Evolutionary conservation across 2,329 filamentous ascomycete genomes (phyloP).

Genomic region (Colletotrichum horii): DNA sequence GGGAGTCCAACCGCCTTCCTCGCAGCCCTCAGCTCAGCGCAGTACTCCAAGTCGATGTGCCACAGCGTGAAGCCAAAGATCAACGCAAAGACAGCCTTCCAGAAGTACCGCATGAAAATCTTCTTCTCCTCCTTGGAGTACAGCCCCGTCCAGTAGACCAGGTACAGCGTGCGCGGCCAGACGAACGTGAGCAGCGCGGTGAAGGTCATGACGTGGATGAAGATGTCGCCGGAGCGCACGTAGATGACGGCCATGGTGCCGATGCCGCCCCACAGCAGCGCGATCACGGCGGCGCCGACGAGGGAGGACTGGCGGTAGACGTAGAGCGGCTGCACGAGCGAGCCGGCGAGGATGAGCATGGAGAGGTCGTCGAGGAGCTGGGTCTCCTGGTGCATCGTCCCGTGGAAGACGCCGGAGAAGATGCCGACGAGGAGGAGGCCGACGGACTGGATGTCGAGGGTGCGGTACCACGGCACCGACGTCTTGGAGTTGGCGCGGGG

Average conservation of each 20-base stretch:
- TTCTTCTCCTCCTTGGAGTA: constrained; percentile 31
- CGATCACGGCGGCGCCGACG: constrained; percentile 34
- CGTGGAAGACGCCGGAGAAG: constrained; percentile 49
- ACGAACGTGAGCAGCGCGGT: constrained; percentile 35
- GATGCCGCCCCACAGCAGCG: constrained; percentile 44
- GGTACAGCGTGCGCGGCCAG: constrained; percentile 36
- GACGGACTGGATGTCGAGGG: constrained; percentile 45
- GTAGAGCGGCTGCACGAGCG: constrained; percentile 55
- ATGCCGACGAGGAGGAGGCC: constrained; percentile 46
- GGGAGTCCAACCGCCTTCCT: constrained; percentile 55
- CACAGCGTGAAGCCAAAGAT: constrained; percentile 56
- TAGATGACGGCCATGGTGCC: constrained; percentile 47
- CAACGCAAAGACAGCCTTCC: constrained; percentile 37
- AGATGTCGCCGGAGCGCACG: constrained; percentile 44
- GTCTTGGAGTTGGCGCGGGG: constrained; percentile 34
- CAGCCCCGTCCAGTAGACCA: constrained; percentile 35
- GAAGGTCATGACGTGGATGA: constrained; percentile 48
- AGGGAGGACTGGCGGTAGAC: constrained; percentile 46
- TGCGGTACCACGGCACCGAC: constrained; percentile 34
- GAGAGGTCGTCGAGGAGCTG: constrained; percentile 62
- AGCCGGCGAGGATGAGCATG: constrained; percentile 59
- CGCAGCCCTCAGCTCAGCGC: constrained; percentile 48
- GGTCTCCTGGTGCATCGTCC: constrained; percentile 44
- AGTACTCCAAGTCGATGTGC: constrained; percentile 62
- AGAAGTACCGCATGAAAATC: constrained; percentile 29